A percentile compares a stretch with the other conserved stretches of the same genome.
phyloP scores from a whole-genome alignment of 495 filamentous ascomycete genomes.

The Podospora anserina region DNA sequence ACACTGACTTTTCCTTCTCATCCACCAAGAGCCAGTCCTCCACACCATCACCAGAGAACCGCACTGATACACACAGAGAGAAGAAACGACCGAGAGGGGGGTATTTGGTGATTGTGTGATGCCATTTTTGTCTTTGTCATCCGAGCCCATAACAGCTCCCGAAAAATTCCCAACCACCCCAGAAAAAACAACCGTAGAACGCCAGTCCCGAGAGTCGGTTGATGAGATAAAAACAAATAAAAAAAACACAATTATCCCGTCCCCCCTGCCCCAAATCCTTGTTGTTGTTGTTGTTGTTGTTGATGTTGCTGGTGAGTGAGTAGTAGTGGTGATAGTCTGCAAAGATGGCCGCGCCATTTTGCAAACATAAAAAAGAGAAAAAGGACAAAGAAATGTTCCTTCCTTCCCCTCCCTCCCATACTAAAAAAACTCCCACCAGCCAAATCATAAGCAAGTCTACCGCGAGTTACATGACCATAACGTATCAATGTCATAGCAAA shows the following conservation, averaged over 20 bases:
- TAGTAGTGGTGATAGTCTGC: background rate
- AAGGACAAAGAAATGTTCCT: background rate
- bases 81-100: background rate
- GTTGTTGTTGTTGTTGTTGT: background rate
- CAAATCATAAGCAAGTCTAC: conserved; percentile 28
- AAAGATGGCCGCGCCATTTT: conserved; percentile 11
- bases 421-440: background rate
- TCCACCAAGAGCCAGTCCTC: conserved; percentile 16
- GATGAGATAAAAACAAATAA: background rate
- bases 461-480: conserved; percentile 32
- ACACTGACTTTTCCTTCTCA: too few species aligned
- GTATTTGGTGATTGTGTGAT: conserved; percentile 3
- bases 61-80: conserved; percentile 17
- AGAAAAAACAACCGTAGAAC: conserved; percentile 2
- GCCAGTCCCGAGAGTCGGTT: background rate
- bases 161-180: conserved; percentile 2
- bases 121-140: background rate
- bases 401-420: background rate
- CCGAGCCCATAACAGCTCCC: background rate
- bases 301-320: background rate
- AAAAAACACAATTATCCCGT: background rate
- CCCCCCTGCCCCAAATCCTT: background rate
- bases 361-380: background rate
- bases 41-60: conserved; percentile 25
- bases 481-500: conserved; percentile 33